Evolutionary conservation across 2,329 filamentous ascomycete species (phyloP), one percentile per base, ranked within the genome.

Genomic region (Venturiaceae sp.): DNA sequence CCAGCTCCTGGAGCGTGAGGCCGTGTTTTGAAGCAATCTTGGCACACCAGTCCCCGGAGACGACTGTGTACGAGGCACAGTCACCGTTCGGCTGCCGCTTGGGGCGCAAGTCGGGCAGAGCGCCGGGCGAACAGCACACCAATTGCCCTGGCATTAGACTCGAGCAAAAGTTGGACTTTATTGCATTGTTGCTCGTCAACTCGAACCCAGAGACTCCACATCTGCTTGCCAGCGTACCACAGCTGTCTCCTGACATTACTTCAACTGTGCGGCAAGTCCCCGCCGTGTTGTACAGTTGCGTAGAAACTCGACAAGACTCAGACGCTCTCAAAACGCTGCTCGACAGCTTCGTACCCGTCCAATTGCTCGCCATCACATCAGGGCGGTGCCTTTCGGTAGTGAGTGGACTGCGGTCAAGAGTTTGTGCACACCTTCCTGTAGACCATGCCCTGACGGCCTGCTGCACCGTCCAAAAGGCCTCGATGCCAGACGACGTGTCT

Each of bases 41-140:
- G 14, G 59, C 50, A 63, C 74, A 79, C 30, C 34, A 65, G 41
- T 79, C 76, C 1, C 60, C 61, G 0, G 54, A 32, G 19, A 69
- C 37, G 16, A 77, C 63, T 5, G 61, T 63, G 60, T 77, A 71
- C 0, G 67, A 65, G 2, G 65, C 61, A 62, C 77, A 80, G 3
- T 64, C 63, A 1, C 74, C 74, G 65, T 73, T 64, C 0, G 64
- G 16, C 19, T 69, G 61, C 0, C 67, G 69, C 60, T 72, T 67
- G 2, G 74, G 74, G 5, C 60, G 39, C n/a, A 72, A 58, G 26
- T 58, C 67, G 1, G 72, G 73, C 26, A 72, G 62, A 6, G 60
- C 65, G n/a, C 73, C 73, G 5, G 9, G 11, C 0, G 67, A 66
- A 60, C 73, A 76, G 62, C 73, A 76, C 8, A 74, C 69, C 19